These are phyloP conservation scores for Salicornia ramosissima DNA, from an alignment of 148 eudicot species.

Conservation along the genomic window DNA sequence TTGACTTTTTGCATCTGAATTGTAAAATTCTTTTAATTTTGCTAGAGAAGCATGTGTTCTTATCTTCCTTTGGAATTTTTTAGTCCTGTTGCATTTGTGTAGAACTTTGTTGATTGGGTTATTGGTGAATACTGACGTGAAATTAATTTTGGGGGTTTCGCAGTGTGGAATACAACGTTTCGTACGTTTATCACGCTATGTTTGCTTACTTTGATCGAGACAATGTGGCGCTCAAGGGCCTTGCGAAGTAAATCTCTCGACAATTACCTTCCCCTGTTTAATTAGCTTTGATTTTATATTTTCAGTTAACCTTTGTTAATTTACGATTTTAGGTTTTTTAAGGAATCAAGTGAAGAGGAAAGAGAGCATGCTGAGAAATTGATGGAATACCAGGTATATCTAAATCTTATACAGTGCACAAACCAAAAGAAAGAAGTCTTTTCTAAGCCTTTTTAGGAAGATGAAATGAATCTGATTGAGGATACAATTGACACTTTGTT, in stretches of 20 bases:
- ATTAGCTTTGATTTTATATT: neutral
- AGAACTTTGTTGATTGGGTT: neutral
- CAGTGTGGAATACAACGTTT: constrained; percentile 97
- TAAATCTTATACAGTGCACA: neutral
- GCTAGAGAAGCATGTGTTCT: too few species aligned
- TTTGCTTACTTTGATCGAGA: constrained; percentile 93
- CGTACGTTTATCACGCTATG: constrained; percentile 89
- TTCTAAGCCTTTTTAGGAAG: neutral
- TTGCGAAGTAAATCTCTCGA: constrained; percentile 52
- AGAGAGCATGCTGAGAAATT: constrained; percentile 90
- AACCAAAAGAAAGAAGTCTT: too few species aligned
- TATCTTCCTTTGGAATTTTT: neutral
- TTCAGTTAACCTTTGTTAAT: neutral
- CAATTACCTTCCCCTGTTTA: neutral
- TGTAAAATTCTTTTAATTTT: too few species aligned
- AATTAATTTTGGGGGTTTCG: neutral
- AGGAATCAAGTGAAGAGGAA: constrained; percentile 89
- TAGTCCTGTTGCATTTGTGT: neutral
- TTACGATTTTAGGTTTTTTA: constrained; percentile 54
- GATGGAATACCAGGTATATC: constrained; percentile 92
- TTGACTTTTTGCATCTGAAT: too few species aligned
- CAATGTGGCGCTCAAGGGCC: constrained; percentile 90
- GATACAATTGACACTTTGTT: neutral
- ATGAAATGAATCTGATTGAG: neutral
- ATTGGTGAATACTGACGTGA: neutral